Conservation (phyloP, 208 protist genomes). For the Acanthamoeba lenticulata region DNA sequence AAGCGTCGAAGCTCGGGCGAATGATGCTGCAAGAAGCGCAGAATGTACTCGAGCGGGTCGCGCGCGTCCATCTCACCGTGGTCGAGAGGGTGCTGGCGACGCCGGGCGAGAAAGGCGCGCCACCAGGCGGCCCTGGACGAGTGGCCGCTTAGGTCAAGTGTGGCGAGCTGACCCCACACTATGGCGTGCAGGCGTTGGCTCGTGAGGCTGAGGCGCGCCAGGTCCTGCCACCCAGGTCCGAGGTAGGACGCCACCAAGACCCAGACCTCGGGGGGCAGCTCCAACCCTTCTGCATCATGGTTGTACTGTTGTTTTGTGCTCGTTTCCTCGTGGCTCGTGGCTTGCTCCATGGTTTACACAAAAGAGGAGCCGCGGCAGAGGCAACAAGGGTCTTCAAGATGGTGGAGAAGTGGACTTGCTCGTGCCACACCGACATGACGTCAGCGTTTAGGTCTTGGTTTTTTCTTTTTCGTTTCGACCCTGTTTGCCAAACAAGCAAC, state of each 20-base stretch:
- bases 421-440: too few species aligned
- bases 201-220: background rate
- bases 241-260: background rate
- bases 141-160: background rate
- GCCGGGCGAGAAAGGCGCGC: background rate
- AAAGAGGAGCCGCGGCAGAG: too few species aligned
- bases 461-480: too few species aligned
- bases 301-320: too few species aligned
- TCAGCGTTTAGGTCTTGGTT: too few species aligned
- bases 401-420: too few species aligned
- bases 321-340: too few species aligned
- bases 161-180: background rate
- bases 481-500: too few species aligned
- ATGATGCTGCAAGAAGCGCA: background rate
- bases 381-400: too few species aligned
- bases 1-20: conserved; percentile 17
- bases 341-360: too few species aligned
- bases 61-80: background rate
- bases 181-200: background rate
- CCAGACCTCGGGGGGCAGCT: conserved; percentile 9
- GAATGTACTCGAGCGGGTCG: conserved; percentile 9
- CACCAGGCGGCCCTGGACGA: background rate
- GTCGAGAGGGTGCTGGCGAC: background rate
- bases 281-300: too few species aligned
- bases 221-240: background rate